These are phyloP conservation scores for Globisporangium middletonii DNA, from an alignment of 352 stramenopile genomes.

Conservation along the genomic window DNA sequence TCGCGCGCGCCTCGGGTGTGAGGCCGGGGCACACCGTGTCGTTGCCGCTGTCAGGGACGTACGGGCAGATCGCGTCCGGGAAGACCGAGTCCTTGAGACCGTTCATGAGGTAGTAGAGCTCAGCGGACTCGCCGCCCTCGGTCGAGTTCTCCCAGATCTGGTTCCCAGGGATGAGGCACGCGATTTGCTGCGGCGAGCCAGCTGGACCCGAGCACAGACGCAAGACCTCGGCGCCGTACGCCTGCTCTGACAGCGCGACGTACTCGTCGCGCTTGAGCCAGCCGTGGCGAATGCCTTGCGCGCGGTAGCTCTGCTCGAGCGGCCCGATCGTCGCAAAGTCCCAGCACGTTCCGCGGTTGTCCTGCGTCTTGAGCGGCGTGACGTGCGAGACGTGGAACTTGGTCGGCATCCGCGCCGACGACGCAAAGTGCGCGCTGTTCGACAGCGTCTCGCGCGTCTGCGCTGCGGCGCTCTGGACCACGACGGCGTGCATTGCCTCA, in stretches of 20 bases:
- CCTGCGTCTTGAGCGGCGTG: conserved; percentile 65
- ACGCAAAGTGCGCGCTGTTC: conserved; percentile 15
- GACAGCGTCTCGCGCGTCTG: conserved; percentile 11
- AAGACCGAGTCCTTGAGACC: conserved; percentile 48
- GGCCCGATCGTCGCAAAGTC: conserved; percentile 57
- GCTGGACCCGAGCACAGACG: conserved; percentile 42
- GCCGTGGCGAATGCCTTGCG: conserved; percentile 42
- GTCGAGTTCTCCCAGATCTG: conserved; percentile 64
- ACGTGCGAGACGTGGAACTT: conserved; percentile 53
- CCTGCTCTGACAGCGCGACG: conserved; percentile 57
- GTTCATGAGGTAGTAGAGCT: conserved; percentile 50
- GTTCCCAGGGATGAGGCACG: conserved; percentile 56
- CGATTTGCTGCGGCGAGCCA: conserved; percentile 46
- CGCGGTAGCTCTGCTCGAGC: conserved; percentile 64
- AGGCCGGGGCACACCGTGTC: conserved; percentile 40
- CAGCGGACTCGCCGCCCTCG: conserved; percentile 38
- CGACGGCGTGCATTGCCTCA: conserved; percentile 38
- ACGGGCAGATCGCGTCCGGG: conserved; percentile 41
- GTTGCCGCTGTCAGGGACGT: conserved; percentile 32
- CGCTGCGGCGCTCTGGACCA: conserved; percentile 18
- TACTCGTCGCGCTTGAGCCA: conserved; percentile 52
- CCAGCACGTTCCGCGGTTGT: conserved; percentile 65
- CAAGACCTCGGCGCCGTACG: conserved; percentile 54
- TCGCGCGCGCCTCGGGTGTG: conserved; percentile 24
- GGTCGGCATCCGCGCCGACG: conserved; percentile 24